phyloP scores from a whole-genome alignment of 805 yeast species.

The Brettanomyces bruxellensis region DNA sequence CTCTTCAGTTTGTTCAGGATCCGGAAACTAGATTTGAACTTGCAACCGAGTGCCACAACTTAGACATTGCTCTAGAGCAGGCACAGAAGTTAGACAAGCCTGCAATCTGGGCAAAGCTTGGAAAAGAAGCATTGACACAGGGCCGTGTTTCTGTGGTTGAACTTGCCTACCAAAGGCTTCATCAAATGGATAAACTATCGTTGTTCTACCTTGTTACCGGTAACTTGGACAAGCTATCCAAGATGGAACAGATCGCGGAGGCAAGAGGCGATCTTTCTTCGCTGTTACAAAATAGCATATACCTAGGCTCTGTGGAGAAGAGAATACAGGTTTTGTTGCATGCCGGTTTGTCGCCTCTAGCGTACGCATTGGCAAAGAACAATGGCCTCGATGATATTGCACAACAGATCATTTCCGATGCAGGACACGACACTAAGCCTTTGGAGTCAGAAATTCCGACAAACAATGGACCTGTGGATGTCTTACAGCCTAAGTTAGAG shows the following conservation, averaged over 20 bases:
- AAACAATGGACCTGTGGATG: conserved; percentile 3
- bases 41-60: conserved; percentile 89
- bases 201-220: conserved; percentile 84
- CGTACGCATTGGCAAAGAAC: conserved; percentile 85
- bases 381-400: conserved; percentile 76
- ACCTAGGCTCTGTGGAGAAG: conserved; percentile 63
- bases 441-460: background rate
- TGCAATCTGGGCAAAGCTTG: conserved; percentile 71
- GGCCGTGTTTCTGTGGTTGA: conserved; percentile 85
- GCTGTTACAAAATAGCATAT: conserved; percentile 74
- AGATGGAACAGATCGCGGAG: conserved; percentile 86
- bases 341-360: conserved; percentile 79
- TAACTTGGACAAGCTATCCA: conserved; percentile 60
- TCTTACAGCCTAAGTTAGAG: conserved; percentile 42
- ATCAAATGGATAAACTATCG: conserved; percentile 79
- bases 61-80: conserved; percentile 79
- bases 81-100: conserved; percentile 54
- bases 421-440: background rate
- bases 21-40: conserved; percentile 93
- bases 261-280: conserved; percentile 75
- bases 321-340: conserved; percentile 67
- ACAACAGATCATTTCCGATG: conserved; percentile 53
- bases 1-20: conserved; percentile 93
- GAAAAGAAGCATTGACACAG: conserved; percentile 79
- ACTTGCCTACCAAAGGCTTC: conserved; percentile 79